Evolutionary conservation across 257 asterid genomes (phyloP).

Genomic region (Rehmannia glutinosa): DNA sequence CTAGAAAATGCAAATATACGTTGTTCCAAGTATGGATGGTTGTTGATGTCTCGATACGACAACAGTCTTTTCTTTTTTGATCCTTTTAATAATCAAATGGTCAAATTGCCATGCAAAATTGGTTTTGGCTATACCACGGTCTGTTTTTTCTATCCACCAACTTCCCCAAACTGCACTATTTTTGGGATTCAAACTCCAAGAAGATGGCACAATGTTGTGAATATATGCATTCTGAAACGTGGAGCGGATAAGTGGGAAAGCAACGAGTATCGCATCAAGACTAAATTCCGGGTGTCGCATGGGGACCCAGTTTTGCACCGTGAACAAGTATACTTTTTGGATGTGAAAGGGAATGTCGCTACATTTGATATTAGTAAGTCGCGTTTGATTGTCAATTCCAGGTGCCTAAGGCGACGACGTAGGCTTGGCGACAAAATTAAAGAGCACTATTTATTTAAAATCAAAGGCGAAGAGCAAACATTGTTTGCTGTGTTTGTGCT

Average conservation of each 20-base stretch:
- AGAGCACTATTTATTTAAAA: not conserved
- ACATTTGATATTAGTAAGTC: not conserved
- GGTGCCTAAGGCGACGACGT: not conserved
- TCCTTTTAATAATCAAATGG: not conserved
- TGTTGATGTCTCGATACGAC: not conserved
- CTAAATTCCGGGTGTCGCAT: not conserved
- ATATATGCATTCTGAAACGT: not conserved
- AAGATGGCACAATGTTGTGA: no score
- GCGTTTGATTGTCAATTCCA: not conserved
- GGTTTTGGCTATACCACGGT: not conserved
- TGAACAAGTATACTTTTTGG: not conserved
- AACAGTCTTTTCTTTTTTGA: not conserved
- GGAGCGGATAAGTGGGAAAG: not conserved
- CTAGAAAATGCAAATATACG: not conserved
- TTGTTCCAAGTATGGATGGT: not conserved
- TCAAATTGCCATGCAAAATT: not conserved
- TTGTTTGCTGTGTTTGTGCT: not conserved
- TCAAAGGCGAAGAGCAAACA: not conserved
- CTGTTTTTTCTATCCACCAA: not conserved
- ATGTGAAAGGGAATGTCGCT: not conserved
- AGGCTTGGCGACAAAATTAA: not conserved
- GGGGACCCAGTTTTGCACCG: not conserved
- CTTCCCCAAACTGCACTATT: not conserved
- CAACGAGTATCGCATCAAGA: not conserved
- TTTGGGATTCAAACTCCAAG: not conserved